These are phyloP conservation scores for Stachybotrys echinatus DNA, from an alignment of 2,329 filamentous ascomycete genomes.

Conservation along the genomic window DNA sequence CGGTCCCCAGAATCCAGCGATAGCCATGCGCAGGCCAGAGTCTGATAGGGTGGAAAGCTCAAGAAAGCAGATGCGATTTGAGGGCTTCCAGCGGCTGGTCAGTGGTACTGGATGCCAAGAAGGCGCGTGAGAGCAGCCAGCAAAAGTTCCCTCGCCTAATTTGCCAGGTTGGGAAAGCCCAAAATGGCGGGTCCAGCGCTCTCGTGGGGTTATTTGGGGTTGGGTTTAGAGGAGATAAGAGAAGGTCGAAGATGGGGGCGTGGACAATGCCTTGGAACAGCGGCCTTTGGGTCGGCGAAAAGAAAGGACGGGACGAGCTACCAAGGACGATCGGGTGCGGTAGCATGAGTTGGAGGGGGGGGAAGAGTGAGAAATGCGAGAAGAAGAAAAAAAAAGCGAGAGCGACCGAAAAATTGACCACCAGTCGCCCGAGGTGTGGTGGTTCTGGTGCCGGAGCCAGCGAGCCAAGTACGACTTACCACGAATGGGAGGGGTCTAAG, in stretches of 20 bases:
- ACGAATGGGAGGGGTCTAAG: not conserved
- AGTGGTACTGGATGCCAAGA: conserved; percentile 23
- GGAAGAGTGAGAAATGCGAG: not conserved
- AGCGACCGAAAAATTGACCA: conserved; percentile 10
- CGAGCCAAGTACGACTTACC: not conserved
- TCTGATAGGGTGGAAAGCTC: conserved; percentile 5
- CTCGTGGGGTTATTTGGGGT: conserved; percentile 15
- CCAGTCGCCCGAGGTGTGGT: not conserved
- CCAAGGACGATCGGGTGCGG: too few relatives aligned
- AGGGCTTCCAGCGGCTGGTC: conserved; percentile 9
- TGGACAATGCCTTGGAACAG: conserved; percentile 6
- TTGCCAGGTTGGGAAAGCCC: conserved; percentile 28
- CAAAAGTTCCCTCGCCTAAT: conserved; percentile 35
- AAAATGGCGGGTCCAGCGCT: conserved; percentile 18
- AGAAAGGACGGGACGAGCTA: too few relatives aligned
- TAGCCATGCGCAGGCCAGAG: conserved; percentile 6
- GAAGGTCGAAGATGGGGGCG: conserved; percentile 1
- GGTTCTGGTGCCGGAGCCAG: not conserved
- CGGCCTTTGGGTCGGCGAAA: conserved; percentile 3
- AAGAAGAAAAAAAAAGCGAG: not conserved
- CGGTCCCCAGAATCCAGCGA: conserved; percentile 26
- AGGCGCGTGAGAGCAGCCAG: conserved; percentile 27
- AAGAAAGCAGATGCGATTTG: conserved; percentile 5
- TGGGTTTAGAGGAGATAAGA: conserved; percentile 16
- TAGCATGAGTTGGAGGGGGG: too few relatives aligned